Evolutionary conservation across 2,329 filamentous ascomycete species (phyloP).

Genomic region (Pestalotiopsis sp.): DNA sequence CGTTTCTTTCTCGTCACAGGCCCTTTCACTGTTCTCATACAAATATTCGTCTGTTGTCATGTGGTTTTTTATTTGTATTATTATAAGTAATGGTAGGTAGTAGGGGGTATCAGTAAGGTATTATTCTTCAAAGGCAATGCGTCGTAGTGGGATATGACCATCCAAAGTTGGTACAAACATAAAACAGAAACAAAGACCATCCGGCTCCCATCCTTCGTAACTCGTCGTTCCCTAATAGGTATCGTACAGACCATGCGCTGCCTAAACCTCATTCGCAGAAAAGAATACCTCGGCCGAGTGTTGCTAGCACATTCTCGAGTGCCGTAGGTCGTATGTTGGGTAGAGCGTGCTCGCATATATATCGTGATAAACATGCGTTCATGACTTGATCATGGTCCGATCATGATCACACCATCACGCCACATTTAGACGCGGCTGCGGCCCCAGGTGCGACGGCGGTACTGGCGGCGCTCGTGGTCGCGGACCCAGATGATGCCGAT

Average conservation of each 20-base stretch:
- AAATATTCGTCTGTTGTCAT: too few relatives aligned
- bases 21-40: neutral
- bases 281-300: too few relatives aligned
- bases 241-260: neutral
- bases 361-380: neutral
- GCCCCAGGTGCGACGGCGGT: conserved; percentile 32
- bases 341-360: neutral
- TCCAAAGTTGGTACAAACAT: neutral
- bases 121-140: neutral
- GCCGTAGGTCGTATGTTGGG: neutral
- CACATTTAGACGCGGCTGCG: conserved; percentile 29
- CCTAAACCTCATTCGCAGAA: neutral
- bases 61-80: neutral
- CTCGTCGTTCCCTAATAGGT: neutral
- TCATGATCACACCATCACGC: neutral
- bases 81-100: neutral
- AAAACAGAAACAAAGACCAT: neutral
- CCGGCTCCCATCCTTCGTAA: neutral
- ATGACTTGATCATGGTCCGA: neutral
- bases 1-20: neutral
- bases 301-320: neutral
- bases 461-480: conserved; percentile 37
- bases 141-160: neutral
- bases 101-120: conserved; percentile 3
- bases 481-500: conserved; percentile 60